A percentile compares a stretch with the other conserved stretches of the same genome.
Conservation (phyloP, 768 basidiomycete genomes). For the Russula griseocarnosa region DNA sequence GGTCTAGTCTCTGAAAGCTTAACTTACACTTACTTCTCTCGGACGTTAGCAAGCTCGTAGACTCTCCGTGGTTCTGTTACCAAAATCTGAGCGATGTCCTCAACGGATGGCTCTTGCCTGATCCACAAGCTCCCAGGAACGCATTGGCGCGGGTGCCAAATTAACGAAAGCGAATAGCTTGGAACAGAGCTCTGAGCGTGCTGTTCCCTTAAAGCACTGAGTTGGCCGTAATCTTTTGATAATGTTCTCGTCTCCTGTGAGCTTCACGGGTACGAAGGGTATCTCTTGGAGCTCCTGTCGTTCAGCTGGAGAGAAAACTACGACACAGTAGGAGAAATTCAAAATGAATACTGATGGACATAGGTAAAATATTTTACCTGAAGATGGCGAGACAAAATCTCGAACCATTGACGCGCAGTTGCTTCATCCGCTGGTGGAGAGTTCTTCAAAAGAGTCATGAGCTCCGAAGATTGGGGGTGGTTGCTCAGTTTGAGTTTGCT, state of each 20-base stretch:
- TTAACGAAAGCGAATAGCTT: constrained; percentile 86
- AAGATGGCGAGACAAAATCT: constrained; percentile 59
- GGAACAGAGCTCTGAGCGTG: constrained; percentile 60
- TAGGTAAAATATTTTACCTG: constrained; percentile 40
- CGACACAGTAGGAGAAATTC: background rate
- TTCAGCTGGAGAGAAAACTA: constrained; percentile 58
- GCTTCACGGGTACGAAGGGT: constrained; percentile 62
- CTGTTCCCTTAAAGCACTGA: constrained; percentile 59
- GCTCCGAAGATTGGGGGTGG: constrained; percentile 59
- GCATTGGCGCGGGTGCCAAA: constrained; percentile 77
- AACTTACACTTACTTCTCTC: constrained; percentile 51
- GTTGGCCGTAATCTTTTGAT: constrained; percentile 44
- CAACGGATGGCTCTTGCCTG: constrained; percentile 80
- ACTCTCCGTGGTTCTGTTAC: constrained; percentile 71
- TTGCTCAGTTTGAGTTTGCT: constrained; percentile 63
- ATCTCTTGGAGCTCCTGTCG: constrained; percentile 53
- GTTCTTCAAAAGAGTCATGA: constrained; percentile 56
- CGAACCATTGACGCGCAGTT: constrained; percentile 64
- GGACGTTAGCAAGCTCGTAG: constrained; percentile 64
- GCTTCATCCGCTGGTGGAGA: constrained; percentile 52
- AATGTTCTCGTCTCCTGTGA: constrained; percentile 31
- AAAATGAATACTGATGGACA: background rate
- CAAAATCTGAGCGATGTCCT: too few species aligned
- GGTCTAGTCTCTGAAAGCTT: constrained; percentile 1
- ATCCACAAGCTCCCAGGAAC: constrained; percentile 89